Evolutionary conservation across 2,329 filamentous ascomycete species (phyloP).

Genomic region (Paecilomyces formosus): DNA sequence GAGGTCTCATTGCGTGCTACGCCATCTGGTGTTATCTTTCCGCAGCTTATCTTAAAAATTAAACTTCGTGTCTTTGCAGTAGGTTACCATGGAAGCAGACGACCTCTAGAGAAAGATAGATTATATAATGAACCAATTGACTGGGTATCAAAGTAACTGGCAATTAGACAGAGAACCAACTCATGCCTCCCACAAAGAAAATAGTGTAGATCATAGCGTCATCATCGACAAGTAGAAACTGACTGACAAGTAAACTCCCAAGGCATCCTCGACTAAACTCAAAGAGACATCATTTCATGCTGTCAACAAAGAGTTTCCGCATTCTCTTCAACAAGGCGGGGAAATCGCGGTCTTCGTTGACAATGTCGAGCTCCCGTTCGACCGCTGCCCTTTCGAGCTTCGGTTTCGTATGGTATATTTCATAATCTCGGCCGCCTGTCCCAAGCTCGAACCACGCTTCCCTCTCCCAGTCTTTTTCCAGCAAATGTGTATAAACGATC

Average conservation of each 20-base stretch:
- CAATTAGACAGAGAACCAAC: background rate
- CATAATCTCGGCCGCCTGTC: constrained; percentile 74
- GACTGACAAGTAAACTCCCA: too few relatives aligned
- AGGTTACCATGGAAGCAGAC: background rate
- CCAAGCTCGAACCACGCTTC: constrained; percentile 93
- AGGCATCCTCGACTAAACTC: background rate
- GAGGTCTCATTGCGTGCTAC: too few relatives aligned
- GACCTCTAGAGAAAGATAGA: background rate
- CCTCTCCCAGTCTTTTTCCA: constrained; percentile 78
- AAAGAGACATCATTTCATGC: constrained; percentile 36
- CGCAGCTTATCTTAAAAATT: too few relatives aligned
- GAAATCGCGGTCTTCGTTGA: constrained; percentile 56
- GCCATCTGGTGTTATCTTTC: too few relatives aligned
- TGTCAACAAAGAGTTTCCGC: constrained; percentile 52
- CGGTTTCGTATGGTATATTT: constrained; percentile 71
- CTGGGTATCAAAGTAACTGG: background rate
- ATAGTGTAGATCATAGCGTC: background rate
- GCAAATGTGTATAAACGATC: constrained; percentile 80
- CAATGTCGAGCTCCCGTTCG: constrained; percentile 46
- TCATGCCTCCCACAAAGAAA: background rate
- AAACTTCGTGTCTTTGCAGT: too few relatives aligned
- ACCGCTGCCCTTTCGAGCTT: constrained; percentile 49
- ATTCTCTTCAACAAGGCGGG: constrained; percentile 56
- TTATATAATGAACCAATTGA: background rate
- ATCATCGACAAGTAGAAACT: background rate